Conservation (phyloP, 1,284 basidiomycete genomes). For the Apiotrichum gracile region DNA sequence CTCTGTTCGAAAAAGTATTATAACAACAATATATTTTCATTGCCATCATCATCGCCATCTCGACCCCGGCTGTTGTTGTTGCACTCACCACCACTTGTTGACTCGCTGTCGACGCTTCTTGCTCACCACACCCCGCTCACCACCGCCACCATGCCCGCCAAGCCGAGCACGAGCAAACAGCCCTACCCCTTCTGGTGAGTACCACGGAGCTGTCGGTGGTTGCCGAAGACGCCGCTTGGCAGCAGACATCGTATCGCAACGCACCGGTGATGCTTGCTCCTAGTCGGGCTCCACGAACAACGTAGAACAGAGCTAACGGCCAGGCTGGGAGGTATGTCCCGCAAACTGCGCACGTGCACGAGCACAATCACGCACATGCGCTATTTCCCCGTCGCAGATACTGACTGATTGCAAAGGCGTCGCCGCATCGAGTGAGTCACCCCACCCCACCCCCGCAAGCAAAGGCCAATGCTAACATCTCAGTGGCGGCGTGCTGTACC, state of each 20-base stretch:
- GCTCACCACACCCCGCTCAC: neutral
- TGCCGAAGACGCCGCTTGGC: too few relatives aligned
- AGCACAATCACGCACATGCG: too few relatives aligned
- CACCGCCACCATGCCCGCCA: neutral
- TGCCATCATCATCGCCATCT: too few relatives aligned
- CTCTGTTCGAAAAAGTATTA: too few relatives aligned
- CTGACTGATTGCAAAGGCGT: conserved; percentile 8
- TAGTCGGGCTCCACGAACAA: neutral
- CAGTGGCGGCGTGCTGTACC: conserved; percentile 79
- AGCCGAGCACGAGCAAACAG: neutral
- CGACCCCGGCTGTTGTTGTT: too few relatives aligned
- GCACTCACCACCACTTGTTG: too few relatives aligned
- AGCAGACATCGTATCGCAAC: too few relatives aligned
- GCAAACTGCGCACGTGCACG: too few relatives aligned
- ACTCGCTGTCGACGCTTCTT: too few relatives aligned
- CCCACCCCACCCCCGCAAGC: neutral
- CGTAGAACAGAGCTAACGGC: neutral
- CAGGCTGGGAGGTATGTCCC: conserved; percentile 15
- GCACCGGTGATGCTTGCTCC: too few relatives aligned
- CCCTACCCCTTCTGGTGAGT: conserved; percentile 22
- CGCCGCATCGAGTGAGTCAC: conserved; percentile 1
- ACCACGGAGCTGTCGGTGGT: too few relatives aligned
- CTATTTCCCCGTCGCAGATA: neutral
- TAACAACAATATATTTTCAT: too few relatives aligned
- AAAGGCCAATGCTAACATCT: neutral